Evolutionary conservation across 768 basidiomycete species (phyloP), one percentile per base, ranked within the genome.

Genomic region (Multifurca ochricompacta): DNA sequence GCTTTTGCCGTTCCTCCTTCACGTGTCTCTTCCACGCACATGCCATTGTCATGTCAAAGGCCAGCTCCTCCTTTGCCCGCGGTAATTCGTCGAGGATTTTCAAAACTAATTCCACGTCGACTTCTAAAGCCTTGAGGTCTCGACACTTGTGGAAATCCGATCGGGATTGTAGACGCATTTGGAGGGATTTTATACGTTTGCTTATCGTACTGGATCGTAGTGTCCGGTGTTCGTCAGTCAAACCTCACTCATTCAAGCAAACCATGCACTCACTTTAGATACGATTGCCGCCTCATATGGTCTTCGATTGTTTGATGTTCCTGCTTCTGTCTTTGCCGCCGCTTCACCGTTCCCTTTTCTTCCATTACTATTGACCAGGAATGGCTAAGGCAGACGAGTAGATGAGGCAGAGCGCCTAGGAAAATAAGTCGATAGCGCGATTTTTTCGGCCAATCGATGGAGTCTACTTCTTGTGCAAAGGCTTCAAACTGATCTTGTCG

Each of bases 371-470:
- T 16, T 10, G 37, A 27, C 45, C 7, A 14, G 11, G 49, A 21
- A 44, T 40, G 14, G 14, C 54, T 57, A n/a, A 60, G 43, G 34
- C 52, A 59, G 2, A 50, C 34, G 16, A 60, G 52, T 1, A 60
- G 19, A 47, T 60, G 59, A 4, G 59, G 59, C 14, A 60, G 57
- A 10, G 59, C 46, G 8, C 59, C 59, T 8, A 57, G 27, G 52
- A 59, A 60, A 43, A 60, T 30, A 10, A 44, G 58, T 13, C 51
- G 51, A 53, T 60, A 60, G 3, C 40, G 51, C 3, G 57, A 58
- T 14, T 10, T 52, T 23, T 21, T 2, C 5, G 58, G 45, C 56
- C 56, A 58, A 23, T 52, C 44, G 16, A 49, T 49, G 0, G 32
- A 31, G 3, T 32, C 30, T 1, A 36, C 59, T 6, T 41, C 50